Evolutionary conservation across 225 moss, liverwort and hornwort genomes (phyloP), one percentile per base, ranked within the genome.

Genomic region (Antitrichia curtipendula): DNA sequence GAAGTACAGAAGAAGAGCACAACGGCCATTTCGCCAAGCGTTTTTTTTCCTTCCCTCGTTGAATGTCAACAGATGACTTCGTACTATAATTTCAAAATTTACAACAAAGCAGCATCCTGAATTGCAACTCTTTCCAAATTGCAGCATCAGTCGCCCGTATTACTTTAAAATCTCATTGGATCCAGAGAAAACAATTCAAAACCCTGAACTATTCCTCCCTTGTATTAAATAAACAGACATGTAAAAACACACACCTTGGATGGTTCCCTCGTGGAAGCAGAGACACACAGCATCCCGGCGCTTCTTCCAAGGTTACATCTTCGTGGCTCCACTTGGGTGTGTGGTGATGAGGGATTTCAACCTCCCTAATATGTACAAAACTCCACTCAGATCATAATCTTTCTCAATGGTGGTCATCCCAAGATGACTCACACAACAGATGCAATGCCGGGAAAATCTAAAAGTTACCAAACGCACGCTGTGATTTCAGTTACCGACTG

Each of bases 341-440:
- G 84, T 43, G 71, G 16, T 31, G 57, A 12, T 59, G 83, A 20
- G n/a, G 65, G 34, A 38, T 57, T n/a, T 43, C 70, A 22, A 56
- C 83, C 70, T 62, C 83, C 89, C 83, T 86, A 65, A 6, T 91
- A 88, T 89, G 79, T 89, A 91, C 91, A 91, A 78, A 87, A 86
- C 88, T 91, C 86, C 88, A 65, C 84, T 75, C 61, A 53, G 82
- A 68, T 41, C 41, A 69, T 69, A 8, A 22, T 83, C 29, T 56
- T n/a, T 73, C 73, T 84, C 73, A 72, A 72, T 72, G 84, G 74
- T 73, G 85, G 81, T 69, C 84, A 89, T 84, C 89, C 81, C 81
- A 75, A 87, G 89, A 89, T 84, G 89, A 76, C 84, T 25, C 43
- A 84, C 58, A 34, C 84, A 57, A 71, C 72, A 43, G 84, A 45